phyloP scores from a whole-genome alignment of 208 protist genomes.

The Wallacemonas sp. region DNA sequence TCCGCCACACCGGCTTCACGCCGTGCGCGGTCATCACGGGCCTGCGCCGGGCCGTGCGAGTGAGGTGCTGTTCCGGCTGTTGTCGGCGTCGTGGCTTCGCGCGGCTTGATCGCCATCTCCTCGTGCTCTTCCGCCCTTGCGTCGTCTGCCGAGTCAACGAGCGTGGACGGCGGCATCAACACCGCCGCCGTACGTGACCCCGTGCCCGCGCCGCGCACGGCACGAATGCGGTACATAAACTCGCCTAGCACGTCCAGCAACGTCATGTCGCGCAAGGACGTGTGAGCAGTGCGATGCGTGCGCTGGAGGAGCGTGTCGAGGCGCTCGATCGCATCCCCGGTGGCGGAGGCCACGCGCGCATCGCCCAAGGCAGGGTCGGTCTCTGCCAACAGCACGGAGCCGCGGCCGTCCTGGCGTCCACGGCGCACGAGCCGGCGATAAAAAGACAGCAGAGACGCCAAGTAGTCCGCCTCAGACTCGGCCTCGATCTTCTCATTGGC shows the following conservation, averaged over 20 bases:
- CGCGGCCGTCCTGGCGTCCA: background rate
- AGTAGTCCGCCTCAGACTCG: slow-evolving; percentile 22
- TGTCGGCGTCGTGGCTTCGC: too few relatives aligned
- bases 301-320: background rate
- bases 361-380: background rate
- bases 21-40: background rate
- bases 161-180: background rate
- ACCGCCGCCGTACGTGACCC: background rate
- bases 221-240: slow-evolving; percentile 15
- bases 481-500: slow-evolving; percentile 17
- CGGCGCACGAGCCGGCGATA: background rate
- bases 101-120: too few relatives aligned
- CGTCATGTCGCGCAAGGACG: slow-evolving; percentile 6
- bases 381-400: too few relatives aligned
- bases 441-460: background rate
- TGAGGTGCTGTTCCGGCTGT: too few relatives aligned
- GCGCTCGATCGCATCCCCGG: background rate
- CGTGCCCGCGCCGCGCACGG: background rate
- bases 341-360: background rate
- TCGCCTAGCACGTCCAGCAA: slow-evolving; percentile 6
- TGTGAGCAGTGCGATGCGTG: background rate
- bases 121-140: too few relatives aligned
- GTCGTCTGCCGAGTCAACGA: too few relatives aligned
- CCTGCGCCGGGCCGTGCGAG: background rate
- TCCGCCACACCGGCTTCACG: background rate